phyloP scores from a whole-genome alignment of 805 yeast species.

The Metschnikowia colocasiae region DNA sequence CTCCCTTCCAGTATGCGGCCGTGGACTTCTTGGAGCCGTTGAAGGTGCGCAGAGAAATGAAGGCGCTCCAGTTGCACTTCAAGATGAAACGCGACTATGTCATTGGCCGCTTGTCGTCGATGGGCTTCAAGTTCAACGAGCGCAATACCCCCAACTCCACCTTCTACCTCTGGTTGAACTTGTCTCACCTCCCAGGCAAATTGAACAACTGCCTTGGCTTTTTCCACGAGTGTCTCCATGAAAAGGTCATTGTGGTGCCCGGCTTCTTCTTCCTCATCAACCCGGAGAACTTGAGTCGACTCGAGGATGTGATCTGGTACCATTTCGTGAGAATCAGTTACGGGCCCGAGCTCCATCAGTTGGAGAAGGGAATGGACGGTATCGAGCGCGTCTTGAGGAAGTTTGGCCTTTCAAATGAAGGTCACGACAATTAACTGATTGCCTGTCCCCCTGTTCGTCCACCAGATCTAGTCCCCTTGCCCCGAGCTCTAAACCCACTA shows the following conservation, averaged over 20 bases:
- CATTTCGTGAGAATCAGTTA: slow-evolving; percentile 56
- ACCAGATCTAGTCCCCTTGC: too few species aligned
- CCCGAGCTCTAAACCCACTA: too few species aligned
- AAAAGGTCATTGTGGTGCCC: slow-evolving; percentile 57
- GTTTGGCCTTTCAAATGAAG: slow-evolving; percentile 28
- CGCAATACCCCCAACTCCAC: slow-evolving; percentile 52
- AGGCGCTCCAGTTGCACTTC: slow-evolving; percentile 55
- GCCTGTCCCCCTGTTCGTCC: too few species aligned
- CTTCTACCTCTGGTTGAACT: slow-evolving; percentile 57
- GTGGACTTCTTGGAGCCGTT: slow-evolving; percentile 51
- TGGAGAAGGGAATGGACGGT: slow-evolving; percentile 58
- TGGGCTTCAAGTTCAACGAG: slow-evolving; percentile 51
- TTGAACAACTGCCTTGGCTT: slow-evolving; percentile 56
- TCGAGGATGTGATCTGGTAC: slow-evolving; percentile 58
- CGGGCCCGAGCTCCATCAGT: slow-evolving; percentile 52
- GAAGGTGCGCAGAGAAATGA: slow-evolving; percentile 49
- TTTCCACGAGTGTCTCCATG: slow-evolving; percentile 60
- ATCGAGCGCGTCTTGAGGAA: slow-evolving; percentile 47
- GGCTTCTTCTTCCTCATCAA: slow-evolving; percentile 61
- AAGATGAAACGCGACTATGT: slow-evolving; percentile 56
- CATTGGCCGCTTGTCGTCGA: slow-evolving; percentile 42
- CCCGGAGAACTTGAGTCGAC: slow-evolving; percentile 45
- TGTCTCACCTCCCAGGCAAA: slow-evolving; percentile 53
- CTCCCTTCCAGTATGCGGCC: slow-evolving; percentile 61
- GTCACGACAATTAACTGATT: background rate